Percentiles rank a stretch among this genome's conserved stretches.
These are phyloP conservation scores for Lecanoromycetidae sp. DNA, from an alignment of 2,329 filamentous ascomycete species.

Conservation along the genomic window DNA sequence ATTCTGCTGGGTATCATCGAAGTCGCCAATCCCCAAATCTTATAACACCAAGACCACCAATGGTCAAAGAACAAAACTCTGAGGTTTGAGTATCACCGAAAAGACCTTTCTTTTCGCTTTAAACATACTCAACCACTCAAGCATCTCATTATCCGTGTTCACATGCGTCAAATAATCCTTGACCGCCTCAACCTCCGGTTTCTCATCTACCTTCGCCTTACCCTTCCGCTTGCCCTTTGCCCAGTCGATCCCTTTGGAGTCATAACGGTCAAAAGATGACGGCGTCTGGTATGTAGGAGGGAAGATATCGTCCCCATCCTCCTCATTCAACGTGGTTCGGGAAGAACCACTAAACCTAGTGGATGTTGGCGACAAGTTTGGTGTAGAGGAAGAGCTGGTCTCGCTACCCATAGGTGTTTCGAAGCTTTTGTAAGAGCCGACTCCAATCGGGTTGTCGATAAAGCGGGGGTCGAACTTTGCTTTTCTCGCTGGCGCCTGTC, in stretches of 20 bases:
- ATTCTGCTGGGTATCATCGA: too few relatives aligned
- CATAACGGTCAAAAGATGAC: background rate
- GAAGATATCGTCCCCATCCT: background rate
- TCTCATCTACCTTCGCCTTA: background rate
- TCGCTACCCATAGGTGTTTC: background rate
- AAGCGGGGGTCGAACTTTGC: slow-evolving; percentile 5
- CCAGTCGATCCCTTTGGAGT: background rate
- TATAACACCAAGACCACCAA: too few relatives aligned
- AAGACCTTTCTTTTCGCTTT: too few relatives aligned
- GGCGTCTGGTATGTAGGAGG: background rate
- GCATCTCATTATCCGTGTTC: background rate
- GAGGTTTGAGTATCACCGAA: too few relatives aligned
- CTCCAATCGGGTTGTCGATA: background rate
- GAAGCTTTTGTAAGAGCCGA: slow-evolving; percentile 4
- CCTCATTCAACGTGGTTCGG: too few relatives aligned
- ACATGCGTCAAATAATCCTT: background rate
- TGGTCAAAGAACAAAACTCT: too few relatives aligned
- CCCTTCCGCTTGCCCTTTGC: slow-evolving; percentile 1
- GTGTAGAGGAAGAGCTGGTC: background rate
- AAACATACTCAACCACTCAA: background rate
- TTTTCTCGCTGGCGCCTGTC: too few relatives aligned
- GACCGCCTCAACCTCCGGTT: background rate
- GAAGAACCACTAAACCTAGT: background rate
- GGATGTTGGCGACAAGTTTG: background rate
- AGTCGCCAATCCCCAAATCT: too few relatives aligned